Conservation (phyloP, 140 eudicot species). For the Stevia rebaudiana region DNA sequence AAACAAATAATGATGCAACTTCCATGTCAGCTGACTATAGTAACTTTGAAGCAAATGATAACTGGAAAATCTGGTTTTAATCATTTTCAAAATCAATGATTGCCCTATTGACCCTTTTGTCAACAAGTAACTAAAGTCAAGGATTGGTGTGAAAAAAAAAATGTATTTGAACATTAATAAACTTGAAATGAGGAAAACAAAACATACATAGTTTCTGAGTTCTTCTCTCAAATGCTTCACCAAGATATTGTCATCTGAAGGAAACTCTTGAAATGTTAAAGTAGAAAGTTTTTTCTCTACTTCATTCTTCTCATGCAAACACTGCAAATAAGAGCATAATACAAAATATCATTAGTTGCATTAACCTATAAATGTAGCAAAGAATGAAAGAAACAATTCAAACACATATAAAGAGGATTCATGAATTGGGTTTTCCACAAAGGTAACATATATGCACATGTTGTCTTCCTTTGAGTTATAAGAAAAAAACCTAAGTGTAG, state of each 20-base stretch:
- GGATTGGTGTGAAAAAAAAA: background rate
- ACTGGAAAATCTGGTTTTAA: constrained; percentile 1
- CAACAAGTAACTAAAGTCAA: background rate
- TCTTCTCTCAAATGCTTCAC: constrained; percentile 89
- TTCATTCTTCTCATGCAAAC: constrained; percentile 68
- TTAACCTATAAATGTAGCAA: constrained; percentile 1
- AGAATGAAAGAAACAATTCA: too few relatives aligned
- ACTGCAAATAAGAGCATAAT: constrained; percentile 39
- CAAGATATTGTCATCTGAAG: constrained; percentile 57
- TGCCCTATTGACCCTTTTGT: constrained; percentile 4
- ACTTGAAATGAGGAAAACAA: constrained; percentile 6
- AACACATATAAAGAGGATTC: background rate
- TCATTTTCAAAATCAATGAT: background rate
- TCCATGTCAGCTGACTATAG: background rate
- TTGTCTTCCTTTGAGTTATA: background rate
- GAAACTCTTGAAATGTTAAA: constrained; percentile 46
- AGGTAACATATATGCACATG: background rate
- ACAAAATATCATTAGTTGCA: constrained; percentile 25
- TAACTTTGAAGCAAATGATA: background rate
- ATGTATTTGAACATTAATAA: background rate
- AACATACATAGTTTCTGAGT: constrained; percentile 67
- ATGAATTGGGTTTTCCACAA: background rate
- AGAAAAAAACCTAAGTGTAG: background rate
- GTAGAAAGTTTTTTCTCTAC: constrained; percentile 48
- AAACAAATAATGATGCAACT: background rate